Conservation (phyloP, 148 eudicot species). For the Hydrangea macrophylla region DNA sequence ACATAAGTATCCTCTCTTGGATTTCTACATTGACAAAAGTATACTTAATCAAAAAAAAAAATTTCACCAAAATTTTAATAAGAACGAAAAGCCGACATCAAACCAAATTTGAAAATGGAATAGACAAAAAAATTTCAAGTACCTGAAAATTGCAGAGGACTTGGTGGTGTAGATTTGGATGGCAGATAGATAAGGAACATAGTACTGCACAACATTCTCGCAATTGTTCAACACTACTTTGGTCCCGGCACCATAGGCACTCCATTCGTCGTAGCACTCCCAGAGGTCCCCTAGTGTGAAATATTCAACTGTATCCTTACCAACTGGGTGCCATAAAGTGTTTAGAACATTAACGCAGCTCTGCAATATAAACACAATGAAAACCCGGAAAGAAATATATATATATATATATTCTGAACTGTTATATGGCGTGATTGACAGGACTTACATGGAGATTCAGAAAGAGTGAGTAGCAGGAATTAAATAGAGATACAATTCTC, state of each 20-base stretch:
- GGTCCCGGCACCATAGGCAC: constrained; percentile 24
- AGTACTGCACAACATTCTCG: constrained; percentile 17
- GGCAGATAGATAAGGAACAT: constrained; percentile 26
- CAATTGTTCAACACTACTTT: constrained; percentile 4
- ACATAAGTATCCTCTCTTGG: background rate
- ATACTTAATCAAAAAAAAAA: background rate
- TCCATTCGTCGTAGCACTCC: constrained; percentile 26
- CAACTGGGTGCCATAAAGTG: background rate
- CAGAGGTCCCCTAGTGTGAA: constrained; percentile 25
- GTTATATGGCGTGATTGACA: background rate
- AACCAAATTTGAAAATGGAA: background rate
- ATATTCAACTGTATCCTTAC: constrained; percentile 8
- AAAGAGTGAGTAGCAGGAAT: too few relatives aligned
- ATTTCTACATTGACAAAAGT: background rate
- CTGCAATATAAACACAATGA: constrained; percentile 6
- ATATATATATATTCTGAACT: background rate
- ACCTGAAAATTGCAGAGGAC: constrained; percentile 3
- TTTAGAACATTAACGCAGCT: background rate
- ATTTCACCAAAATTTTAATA: background rate
- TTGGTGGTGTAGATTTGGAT: constrained; percentile 17
- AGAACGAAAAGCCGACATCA: background rate
- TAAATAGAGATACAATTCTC: too few relatives aligned
- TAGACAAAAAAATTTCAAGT: background rate
- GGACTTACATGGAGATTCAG: too few relatives aligned
- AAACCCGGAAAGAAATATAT: background rate